Conservation (phyloP, 768 basidiomycete species). For the Lactarius tabidus region DNA sequence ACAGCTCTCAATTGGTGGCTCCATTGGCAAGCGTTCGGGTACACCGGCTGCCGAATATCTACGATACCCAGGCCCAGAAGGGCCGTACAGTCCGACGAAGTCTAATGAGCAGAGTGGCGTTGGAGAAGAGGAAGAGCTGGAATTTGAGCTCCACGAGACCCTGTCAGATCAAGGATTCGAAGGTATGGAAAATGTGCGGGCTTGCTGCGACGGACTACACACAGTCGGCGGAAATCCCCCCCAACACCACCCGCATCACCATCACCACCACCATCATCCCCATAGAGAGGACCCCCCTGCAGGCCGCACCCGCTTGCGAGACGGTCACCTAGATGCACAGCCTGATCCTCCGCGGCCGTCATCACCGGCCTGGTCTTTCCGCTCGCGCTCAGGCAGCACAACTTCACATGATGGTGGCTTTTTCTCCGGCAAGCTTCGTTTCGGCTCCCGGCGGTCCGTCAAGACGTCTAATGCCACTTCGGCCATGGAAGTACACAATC, state of each 20-base stretch:
- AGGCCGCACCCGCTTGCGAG: conserved; percentile 38
- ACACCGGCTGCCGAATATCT: conserved; percentile 92
- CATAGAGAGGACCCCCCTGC: conserved; percentile 29
- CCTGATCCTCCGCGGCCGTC: conserved; percentile 53
- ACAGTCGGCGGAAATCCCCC: conserved; percentile 67
- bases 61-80: conserved; percentile 70
- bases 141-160: conserved; percentile 78
- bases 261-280: conserved; percentile 46
- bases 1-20: conserved; percentile 68
- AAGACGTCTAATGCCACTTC: conserved; percentile 31
- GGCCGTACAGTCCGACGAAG: conserved; percentile 69
- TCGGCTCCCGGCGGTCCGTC: conserved; percentile 65
- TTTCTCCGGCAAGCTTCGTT: conserved; percentile 69
- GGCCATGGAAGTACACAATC: conserved; percentile 19
- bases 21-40: conserved; percentile 79
- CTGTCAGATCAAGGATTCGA: conserved; percentile 80
- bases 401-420: conserved; percentile 66
- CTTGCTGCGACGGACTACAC: conserved; percentile 84
- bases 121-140: conserved; percentile 59
- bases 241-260: conserved; percentile 58
- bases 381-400: conserved; percentile 71
- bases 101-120: conserved; percentile 41
- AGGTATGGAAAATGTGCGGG: conserved; percentile 92
- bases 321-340: conserved; percentile 51
- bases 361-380: conserved; percentile 84